Base-by-base conservation (phyloP, 495 filamentous ascomycete species). In the Neurospora sublineolata region DNA sequence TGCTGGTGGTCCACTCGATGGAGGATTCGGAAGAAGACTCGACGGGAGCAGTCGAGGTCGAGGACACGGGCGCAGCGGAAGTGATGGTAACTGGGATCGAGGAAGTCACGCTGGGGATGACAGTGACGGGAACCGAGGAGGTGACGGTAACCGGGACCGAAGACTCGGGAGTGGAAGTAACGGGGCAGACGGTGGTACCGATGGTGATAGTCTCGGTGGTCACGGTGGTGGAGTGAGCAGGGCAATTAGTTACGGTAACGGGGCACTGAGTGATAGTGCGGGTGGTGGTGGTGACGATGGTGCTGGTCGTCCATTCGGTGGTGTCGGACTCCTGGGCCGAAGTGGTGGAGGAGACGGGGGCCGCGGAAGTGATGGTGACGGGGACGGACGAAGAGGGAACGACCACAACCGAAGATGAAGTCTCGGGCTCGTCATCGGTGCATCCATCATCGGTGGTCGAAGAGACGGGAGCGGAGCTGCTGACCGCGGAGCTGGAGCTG, bases 191-290 rank as follows among this genome's bases (percentile, higher is more conserved):
- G 39, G 88, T 90, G 40, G 88, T 90, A 38, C 84, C 87, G 72
- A 89, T 71, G 5, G 86, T 78, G 75, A 88, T 83, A 14, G 83
- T 83, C 30, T 85, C 83, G 33, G 87, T 89, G 44, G 84, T 81
- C 5, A 87, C 81, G 69, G 80, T 73, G 81, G 85, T 41, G 79
- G 87, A 36, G 77, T 72, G 44, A 78, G 84, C 85, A n/a, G 88
- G 87, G 80, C 88, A 90, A 74, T 86, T 75, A 33, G 85, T 86
- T 14, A 89, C 85, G 3, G 79, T 83, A 0, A 86, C 73, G 6
- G 84, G 83, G 77, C 87, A 90, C 72, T 80, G 82, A 10, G 85
- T 89, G 75, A 89, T 80, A 3, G 89, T 89, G 70, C 85, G 77
- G 72, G 84, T 80, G 67, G 83, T 86, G 16, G 88, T 90, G 16